Conservation (phyloP, 1,284 basidiomycete species). For the Stygiomarasmius scandens region DNA sequence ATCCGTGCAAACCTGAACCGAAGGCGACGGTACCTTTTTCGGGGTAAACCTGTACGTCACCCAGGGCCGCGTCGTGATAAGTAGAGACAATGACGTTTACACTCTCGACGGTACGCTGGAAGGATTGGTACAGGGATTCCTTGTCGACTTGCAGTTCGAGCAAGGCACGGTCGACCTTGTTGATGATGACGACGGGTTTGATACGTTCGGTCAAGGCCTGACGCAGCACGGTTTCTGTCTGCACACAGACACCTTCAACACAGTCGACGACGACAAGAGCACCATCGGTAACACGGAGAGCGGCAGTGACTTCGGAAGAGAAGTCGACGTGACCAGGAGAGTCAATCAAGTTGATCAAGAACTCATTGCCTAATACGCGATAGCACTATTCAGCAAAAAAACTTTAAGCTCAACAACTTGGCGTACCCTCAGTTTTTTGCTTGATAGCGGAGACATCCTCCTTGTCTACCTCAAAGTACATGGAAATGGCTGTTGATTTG, state of each 20-base stretch:
- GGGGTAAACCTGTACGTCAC: conserved; percentile 99
- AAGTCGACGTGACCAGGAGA: conserved; percentile 99
- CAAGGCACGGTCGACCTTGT: conserved; percentile 99
- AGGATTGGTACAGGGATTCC: conserved; percentile 97
- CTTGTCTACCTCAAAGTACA: conserved; percentile 98
- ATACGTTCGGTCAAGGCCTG: conserved; percentile 98
- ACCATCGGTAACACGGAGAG: conserved; percentile 99
- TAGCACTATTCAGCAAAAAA: conserved; percentile 1
- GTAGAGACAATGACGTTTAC: conserved; percentile 99
- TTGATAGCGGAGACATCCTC: conserved; percentile 86
- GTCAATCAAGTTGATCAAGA: conserved; percentile 99
- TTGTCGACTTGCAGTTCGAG: conserved; percentile 98
- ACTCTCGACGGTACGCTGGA: conserved; percentile 96
- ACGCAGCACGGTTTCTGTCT: conserved; percentile 99
- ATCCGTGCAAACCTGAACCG: conserved; percentile 99
- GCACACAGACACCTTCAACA: conserved; percentile 99
- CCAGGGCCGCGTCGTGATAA: conserved; percentile 93
- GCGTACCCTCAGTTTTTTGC: conserved; percentile 89
- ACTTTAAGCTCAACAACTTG: neutral
- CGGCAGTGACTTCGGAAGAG: conserved; percentile 99
- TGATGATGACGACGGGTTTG: conserved; percentile 99
- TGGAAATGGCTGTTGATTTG: conserved; percentile 99
- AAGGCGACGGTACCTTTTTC: conserved; percentile 99
- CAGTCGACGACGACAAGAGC: conserved; percentile 99
- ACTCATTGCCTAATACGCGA: conserved; percentile 76